Percentiles rank a stretch among this genome's conserved stretches.
Evolutionary conservation across 768 basidiomycete species (phyloP).

Genomic region (Suillus spraguei): DNA sequence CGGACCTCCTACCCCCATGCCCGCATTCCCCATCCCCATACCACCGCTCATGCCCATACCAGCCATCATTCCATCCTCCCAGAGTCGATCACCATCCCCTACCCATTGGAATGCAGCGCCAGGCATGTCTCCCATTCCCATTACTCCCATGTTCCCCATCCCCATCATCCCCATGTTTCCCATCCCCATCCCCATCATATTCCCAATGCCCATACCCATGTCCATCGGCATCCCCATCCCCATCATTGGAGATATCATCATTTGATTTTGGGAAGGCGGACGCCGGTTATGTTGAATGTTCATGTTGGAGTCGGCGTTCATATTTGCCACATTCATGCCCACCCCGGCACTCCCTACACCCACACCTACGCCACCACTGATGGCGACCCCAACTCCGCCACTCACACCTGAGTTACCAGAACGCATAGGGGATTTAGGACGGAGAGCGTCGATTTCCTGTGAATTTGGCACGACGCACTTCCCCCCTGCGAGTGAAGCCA

Average conservation of each 20-base stretch:
- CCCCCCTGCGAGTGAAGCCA: slow-evolving; percentile 47
- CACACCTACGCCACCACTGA: slow-evolving; percentile 26
- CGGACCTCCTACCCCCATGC: slow-evolving; percentile 13
- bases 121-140: slow-evolving; percentile 39
- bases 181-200: slow-evolving; percentile 38
- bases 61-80: slow-evolving; percentile 47
- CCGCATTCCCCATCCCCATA: slow-evolving; percentile 24
- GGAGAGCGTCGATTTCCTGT: slow-evolving; percentile 78
- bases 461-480: slow-evolving; percentile 72
- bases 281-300: slow-evolving; percentile 16
- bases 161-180: slow-evolving; percentile 42
- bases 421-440: slow-evolving; percentile 83
- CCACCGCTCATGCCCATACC: slow-evolving; percentile 33
- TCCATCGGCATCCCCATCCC: slow-evolving; percentile 41
- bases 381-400: slow-evolving; percentile 27
- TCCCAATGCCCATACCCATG: slow-evolving; percentile 42
- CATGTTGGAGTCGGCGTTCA: slow-evolving; percentile 12
- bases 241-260: slow-evolving; percentile 44
- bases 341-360: slow-evolving; percentile 14
- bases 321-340: slow-evolving; percentile 10
- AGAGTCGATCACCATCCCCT: slow-evolving; percentile 42
- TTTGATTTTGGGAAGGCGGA: slow-evolving; percentile 22
- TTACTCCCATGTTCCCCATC: slow-evolving; percentile 36
- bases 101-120: slow-evolving; percentile 30
- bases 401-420: slow-evolving; percentile 31